Conservation (phyloP, 306 rosid genomes). For the Pachyrhizus erosus region DNA sequence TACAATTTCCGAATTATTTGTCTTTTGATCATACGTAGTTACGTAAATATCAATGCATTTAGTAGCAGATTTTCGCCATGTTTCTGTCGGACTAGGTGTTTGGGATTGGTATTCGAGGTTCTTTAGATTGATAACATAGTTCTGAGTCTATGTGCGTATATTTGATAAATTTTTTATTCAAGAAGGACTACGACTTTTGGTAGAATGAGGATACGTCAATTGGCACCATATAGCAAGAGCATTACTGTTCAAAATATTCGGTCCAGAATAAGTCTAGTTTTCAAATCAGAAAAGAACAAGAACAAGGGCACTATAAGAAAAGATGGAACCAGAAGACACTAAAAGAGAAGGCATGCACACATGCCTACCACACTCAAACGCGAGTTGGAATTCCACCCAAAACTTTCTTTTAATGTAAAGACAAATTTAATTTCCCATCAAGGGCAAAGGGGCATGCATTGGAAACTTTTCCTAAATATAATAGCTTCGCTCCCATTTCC, state of each 20-base stretch:
- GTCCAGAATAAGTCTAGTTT: background rate
- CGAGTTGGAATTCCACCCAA: conserved; percentile 73
- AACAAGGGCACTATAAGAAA: conserved; percentile 29
- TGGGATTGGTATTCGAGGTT: background rate
- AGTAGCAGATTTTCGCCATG: background rate
- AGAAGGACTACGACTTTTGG: conserved; percentile 26
- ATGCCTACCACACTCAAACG: conserved; percentile 46
- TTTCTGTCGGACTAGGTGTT: background rate
- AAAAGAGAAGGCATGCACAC: background rate
- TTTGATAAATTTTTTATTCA: background rate
- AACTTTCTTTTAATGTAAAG: conserved; percentile 46
- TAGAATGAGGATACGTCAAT: conserved; percentile 22
- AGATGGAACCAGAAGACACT: conserved; percentile 11
- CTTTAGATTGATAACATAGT: background rate
- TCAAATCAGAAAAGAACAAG: conserved; percentile 31
- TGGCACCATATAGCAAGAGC: background rate
- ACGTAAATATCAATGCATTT: background rate
- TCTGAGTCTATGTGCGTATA: background rate
- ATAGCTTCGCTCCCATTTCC: conserved; percentile 21
- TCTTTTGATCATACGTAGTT: conserved; percentile 13
- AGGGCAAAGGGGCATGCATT: conserved; percentile 10
- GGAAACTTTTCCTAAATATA: conserved; percentile 13
- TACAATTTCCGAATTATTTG: conserved; percentile 1
- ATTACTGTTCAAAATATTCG: background rate
- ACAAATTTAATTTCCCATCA: conserved; percentile 30